These are phyloP conservation scores for Parastagonospora avenae DNA, from an alignment of 2,329 filamentous ascomycete genomes.

Conservation along the genomic window DNA sequence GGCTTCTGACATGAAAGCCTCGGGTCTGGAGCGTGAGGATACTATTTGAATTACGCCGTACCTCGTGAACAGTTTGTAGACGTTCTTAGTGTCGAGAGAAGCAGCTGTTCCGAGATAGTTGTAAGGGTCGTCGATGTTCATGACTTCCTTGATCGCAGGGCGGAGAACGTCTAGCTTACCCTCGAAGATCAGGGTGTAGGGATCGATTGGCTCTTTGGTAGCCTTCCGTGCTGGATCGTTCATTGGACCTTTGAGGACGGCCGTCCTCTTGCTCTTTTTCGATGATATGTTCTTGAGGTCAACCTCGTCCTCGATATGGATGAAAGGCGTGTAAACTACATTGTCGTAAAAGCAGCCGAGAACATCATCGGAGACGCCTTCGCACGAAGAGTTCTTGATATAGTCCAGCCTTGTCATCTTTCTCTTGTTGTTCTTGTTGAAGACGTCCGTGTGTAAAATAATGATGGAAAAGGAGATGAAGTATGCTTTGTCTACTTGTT, in stretches of 20 bases:
- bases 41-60: slow-evolving; percentile 94
- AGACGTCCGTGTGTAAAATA: slow-evolving; percentile 97
- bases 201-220: slow-evolving; percentile 86
- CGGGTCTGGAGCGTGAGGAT: slow-evolving; percentile 87
- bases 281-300: slow-evolving; percentile 75
- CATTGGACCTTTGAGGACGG: slow-evolving; percentile 60
- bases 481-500: slow-evolving; percentile 78
- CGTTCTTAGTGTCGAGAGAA: slow-evolving; percentile 76
- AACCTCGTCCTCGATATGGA: slow-evolving; percentile 92
- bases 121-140: slow-evolving; percentile 91
- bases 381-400: slow-evolving; percentile 88
- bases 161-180: slow-evolving; percentile 81
- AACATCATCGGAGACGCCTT: slow-evolving; percentile 92
- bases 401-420: slow-evolving; percentile 98
- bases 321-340: slow-evolving; percentile 96
- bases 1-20: slow-evolving; percentile 91
- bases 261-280: slow-evolving; percentile 72
- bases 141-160: slow-evolving; percentile 87
- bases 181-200: slow-evolving; percentile 92
- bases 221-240: slow-evolving; percentile 69
- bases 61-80: slow-evolving; percentile 88
- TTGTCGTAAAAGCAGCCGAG: slow-evolving; percentile 98
- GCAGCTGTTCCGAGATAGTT: slow-evolving; percentile 79
- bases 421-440: slow-evolving; percentile 99
- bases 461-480: slow-evolving; percentile 97